Base-by-base conservation (phyloP, 2,329 filamentous ascomycete genomes). In the Aspergillus caelatus region DNA sequence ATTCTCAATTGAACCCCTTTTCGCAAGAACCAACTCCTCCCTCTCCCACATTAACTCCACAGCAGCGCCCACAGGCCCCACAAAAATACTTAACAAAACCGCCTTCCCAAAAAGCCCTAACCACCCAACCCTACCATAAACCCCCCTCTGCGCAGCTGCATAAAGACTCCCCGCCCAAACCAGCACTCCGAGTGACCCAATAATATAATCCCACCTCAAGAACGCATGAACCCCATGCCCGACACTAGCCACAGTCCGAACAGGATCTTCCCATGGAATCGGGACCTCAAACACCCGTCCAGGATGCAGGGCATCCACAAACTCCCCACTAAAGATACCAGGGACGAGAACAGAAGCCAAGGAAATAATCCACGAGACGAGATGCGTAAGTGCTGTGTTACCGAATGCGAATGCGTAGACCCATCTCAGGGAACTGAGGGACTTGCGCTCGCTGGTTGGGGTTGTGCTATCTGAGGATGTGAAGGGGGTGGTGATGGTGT, bases 11-110 rank as follows among this genome's bases (percentile, higher is more conserved):
- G 16, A 10, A 8, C 28, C 52, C 52, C 28, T 34, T 16, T 4
- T 36, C 3, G 3, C 30, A 28, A 80, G 70, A 1, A 81, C 71
- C 34, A 80, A 48, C 65, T 83, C 80, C 71, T 86, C 84, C 59
- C 83, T 78, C 67, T 81, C 79, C 83, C 83, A 84, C 19, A 85
- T 72, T 60, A 84, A 70, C 50, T 79, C 74, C 8, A 82, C 77
- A 9, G 79, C 77, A 23, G 79, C 78, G 5, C 79, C 83, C 28
- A 77, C 74, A 1, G 83, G 82, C 0, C 84, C 83, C 12, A 77
- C 71, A 14, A 83, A 14, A 28, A 75, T 55, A 16, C 74, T 69
- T 70, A 81, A 75, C 1, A 75, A 16, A 12, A 66, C 67, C 23
- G 77, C 70, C 68, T 82, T 82, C 9, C 74, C 45, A 9, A 75